Conservation (phyloP, 2,329 filamentous ascomycete genomes). For the Diplodia intermedia region DNA sequence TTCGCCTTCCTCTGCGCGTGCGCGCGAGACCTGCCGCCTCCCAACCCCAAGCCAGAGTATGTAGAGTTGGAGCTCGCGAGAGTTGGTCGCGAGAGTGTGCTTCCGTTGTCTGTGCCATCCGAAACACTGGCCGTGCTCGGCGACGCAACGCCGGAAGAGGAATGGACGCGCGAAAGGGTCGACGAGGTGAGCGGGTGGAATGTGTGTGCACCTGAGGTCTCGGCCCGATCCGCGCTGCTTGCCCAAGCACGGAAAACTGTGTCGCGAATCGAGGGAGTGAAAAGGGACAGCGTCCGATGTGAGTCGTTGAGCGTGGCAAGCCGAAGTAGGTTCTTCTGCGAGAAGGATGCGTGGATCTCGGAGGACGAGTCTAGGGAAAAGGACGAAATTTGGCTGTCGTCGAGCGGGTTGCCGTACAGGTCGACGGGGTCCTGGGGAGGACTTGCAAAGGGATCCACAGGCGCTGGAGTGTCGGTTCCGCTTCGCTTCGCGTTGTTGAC, state of each 20-base stretch:
- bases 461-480: conserved; percentile 56
- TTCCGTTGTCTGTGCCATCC: conserved; percentile 59
- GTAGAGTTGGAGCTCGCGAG: conserved; percentile 68
- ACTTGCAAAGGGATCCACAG: conserved; percentile 80
- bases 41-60: conserved; percentile 67
- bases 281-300: conserved; percentile 87
- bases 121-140: conserved; percentile 36
- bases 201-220: conserved; percentile 53
- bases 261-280: conserved; percentile 88
- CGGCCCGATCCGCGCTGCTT: conserved; percentile 73
- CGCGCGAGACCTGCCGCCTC: conserved; percentile 65
- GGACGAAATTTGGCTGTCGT: conserved; percentile 75
- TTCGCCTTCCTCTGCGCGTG: conserved; percentile 77
- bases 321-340: conserved; percentile 88
- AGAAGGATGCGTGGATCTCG: conserved; percentile 89
- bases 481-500: conserved; percentile 52
- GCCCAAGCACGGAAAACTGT: conserved; percentile 94
- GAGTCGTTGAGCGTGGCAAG: conserved; percentile 85
- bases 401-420: conserved; percentile 76
- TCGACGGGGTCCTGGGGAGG: conserved; percentile 84
- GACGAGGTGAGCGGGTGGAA: conserved; percentile 53
- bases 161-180: conserved; percentile 56
- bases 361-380: conserved; percentile 79
- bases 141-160: conserved; percentile 45
- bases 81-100: conserved; percentile 69